Base-by-base conservation (phyloP, 768 basidiomycete genomes). In the Porphyrellus cyaneotinctus region DNA sequence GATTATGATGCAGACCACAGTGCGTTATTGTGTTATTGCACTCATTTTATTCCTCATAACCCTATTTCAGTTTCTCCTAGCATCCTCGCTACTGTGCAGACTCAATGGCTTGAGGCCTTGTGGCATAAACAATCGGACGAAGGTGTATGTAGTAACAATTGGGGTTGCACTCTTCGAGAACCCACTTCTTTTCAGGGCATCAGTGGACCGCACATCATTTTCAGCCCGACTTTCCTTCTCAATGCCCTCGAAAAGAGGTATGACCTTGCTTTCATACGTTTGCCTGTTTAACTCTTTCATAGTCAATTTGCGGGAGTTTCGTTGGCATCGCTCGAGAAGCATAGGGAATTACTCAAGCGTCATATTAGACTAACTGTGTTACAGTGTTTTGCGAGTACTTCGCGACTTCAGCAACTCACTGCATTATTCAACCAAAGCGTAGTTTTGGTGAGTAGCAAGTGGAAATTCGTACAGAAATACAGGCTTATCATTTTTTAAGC, bases 51-150 rank as follows among this genome's bases (percentile, higher is more conserved):
- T 31, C 26, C 17, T 35, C 53, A 50, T 51, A 47, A 35, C 26
- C 18, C 18, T 33, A 17, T n/a, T 50, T 47, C n/a, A 79, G 76
- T 67, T 28, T 18, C 59, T 35, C 59, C 66, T 15, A 59, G 72
- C 18, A 46, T 71, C 17, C 43, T 74, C 18, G 62, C 70, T 28
- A 65, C 69, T 46, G 61, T 70, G 6, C 74, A 77, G 48, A 70
- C 74, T 32, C 70, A 75, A 52, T 83, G 83, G 82, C 65, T 85
- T 2, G 72, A 74, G 52, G 69, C 72, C 5, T 44, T 84, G 4
- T 86, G 83, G 83, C 65, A 52, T 31, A 53, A 44, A 47, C 20
- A 36, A 18, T 45, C 58, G 17, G 44, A 43, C 18, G 31, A 51
- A 49, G 26, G 4, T 35, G 62, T 60, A 42, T 31, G 57, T 57